Evolutionary conservation across 768 basidiomycete genomes (phyloP).

Genomic region (Rhizopogon sp.): DNA sequence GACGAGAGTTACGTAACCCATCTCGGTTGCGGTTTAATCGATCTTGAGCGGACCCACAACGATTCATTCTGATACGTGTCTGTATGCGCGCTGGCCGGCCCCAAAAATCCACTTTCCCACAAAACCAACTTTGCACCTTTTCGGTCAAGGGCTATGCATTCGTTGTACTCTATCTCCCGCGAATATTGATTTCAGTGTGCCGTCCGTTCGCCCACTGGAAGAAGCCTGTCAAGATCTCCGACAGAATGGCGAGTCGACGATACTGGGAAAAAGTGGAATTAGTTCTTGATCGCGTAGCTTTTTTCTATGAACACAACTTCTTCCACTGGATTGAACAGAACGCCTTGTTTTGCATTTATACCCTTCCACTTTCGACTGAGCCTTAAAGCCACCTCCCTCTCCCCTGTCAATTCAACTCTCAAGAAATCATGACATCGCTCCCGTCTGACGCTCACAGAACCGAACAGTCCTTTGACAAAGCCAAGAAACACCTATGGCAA

Average conservation of each 20-base stretch:
- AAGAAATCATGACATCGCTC: slow-evolving; percentile 19
- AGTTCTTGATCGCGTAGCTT: slow-evolving; percentile 32
- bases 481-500: slow-evolving; percentile 32
- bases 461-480: slow-evolving; percentile 31
- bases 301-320: slow-evolving; percentile 36
- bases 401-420: slow-evolving; percentile 14
- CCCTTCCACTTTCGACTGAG: slow-evolving; percentile 18
- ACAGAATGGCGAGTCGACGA: slow-evolving; percentile 29
- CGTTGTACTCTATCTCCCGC: slow-evolving; percentile 29
- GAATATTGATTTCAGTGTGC: slow-evolving; percentile 29
- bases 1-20: slow-evolving; percentile 28
- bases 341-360: slow-evolving; percentile 23
- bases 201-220: slow-evolving; percentile 20
- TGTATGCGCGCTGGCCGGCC: slow-evolving; percentile 19
- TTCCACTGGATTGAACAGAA: slow-evolving; percentile 20
- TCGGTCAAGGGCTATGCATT: slow-evolving; percentile 29
- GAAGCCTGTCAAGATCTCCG: slow-evolving; percentile 30
- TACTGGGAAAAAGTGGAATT: slow-evolving; percentile 31
- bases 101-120: slow-evolving; percentile 27
- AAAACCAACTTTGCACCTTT: slow-evolving; percentile 21
- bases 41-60: slow-evolving; percentile 33
- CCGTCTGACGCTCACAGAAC: slow-evolving; percentile 11
- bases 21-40: slow-evolving; percentile 33
- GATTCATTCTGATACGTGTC: slow-evolving; percentile 22
- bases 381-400: slow-evolving; percentile 17